Evolutionary conservation across 331 rosid genomes (phyloP).

Genomic region (Acacia pycnantha): DNA sequence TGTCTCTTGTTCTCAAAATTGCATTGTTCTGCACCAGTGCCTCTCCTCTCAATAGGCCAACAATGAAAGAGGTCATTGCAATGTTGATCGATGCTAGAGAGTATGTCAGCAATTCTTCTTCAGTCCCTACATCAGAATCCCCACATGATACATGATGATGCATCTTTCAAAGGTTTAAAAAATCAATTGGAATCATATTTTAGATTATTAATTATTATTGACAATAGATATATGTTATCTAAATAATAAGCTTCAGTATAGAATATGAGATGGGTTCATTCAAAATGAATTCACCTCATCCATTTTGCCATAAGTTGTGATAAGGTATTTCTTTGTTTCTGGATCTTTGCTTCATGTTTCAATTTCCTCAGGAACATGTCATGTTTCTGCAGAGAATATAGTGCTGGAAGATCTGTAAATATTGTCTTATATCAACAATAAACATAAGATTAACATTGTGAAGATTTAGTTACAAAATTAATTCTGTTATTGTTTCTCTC

Average conservation of each 20-base stretch:
- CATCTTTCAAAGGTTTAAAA: constrained; percentile 55
- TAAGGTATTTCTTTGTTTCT: neutral
- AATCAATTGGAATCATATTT: neutral
- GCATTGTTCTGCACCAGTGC: constrained; percentile 71
- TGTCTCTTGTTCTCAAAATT: constrained; percentile 72
- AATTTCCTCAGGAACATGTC: neutral
- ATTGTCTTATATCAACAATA: neutral
- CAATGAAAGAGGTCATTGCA: constrained; percentile 80
- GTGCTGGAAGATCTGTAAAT: neutral
- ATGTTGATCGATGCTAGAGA: constrained; percentile 72
- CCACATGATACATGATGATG: constrained; percentile 45
- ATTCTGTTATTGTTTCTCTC: neutral
- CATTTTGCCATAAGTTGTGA: constrained; percentile 3
- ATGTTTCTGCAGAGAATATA: neutral
- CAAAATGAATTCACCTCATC: neutral
- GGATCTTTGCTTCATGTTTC: neutral
- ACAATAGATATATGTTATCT: neutral
- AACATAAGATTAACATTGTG: neutral
- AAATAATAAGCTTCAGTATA: neutral
- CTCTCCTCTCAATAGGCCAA: constrained; percentile 73
- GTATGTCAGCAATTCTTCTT: constrained; percentile 47
- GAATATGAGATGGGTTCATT: neutral
- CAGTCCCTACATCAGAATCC: constrained; percentile 63
- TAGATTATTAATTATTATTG: neutral
- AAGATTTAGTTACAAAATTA: neutral